Evolutionary conservation across 2,329 filamentous ascomycete genomes (phyloP), one percentile per base, ranked within the genome.

Genomic region (Fusarium coffeatum): DNA sequence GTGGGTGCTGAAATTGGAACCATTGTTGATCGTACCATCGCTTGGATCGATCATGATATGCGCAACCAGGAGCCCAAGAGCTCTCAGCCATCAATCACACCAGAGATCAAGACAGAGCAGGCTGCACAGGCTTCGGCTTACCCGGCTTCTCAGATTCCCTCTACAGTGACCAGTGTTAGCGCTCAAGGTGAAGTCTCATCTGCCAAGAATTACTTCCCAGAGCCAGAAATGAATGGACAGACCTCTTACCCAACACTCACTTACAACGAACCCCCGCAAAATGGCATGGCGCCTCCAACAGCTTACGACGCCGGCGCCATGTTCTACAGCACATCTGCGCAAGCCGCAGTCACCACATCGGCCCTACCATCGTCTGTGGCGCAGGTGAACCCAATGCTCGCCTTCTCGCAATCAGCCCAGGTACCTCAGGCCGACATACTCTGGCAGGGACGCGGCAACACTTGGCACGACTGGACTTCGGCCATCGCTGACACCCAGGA

Each of bases 381-480:
- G 34, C 77, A 78, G 25, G 56, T 73, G 8, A 82, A 83, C 30
- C 78, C 81, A 1, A 71, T 84, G 51, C 75, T 82, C 6, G 74
- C 78, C 3, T 85, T 83, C 4, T 78, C 81, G 3, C 80, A 83
- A 58, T 73, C 81, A 5, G 73, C 78, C 7, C 82, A 76, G n/a
- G 72, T 78, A 20, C 70, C 69, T 9, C 72, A 76, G 30, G 64
- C 76, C 8, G 77, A 78, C n/a, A 74, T 76, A 63, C 75, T 80
- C 67, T 81, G 76, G 79, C 76, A 76, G 37, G 66, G 67, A 13
- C 74, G 78, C 6, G 80, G 79, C 10, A 87, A 83, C 64, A 80
- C 84, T 0, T 88, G 86, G 86, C 81, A 85, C 18, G 83, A 87
- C 76, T 88, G 86, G 86, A 84, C 85, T 11, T 80, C 82, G 1